phyloP scores from a whole-genome alignment of 2,329 filamentous ascomycete genomes.

The Pseudomassariella vexata region DNA sequence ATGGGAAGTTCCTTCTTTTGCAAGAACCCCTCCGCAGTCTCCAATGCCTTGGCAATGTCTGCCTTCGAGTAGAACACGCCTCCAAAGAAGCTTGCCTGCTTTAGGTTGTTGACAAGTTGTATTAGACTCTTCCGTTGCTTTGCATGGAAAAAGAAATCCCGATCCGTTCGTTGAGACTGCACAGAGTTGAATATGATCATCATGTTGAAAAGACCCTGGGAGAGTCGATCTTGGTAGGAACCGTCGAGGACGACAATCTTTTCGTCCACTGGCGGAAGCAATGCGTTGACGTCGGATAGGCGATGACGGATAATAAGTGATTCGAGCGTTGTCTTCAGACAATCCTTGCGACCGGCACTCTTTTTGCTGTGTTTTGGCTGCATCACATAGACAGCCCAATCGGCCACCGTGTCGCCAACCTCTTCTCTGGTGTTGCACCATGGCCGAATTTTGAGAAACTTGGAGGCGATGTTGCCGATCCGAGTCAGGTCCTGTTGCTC shows the following conservation, averaged over 20 bases:
- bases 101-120: slow-evolving; percentile 68
- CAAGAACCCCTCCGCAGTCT: slow-evolving; percentile 64
- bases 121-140: slow-evolving; percentile 63
- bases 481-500: slow-evolving; percentile 62
- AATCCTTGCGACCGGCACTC: slow-evolving; percentile 52
- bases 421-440: slow-evolving; percentile 61
- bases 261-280: slow-evolving; percentile 67
- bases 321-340: slow-evolving; percentile 65
- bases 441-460: slow-evolving; percentile 71
- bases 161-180: slow-evolving; percentile 76
- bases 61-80: slow-evolving; percentile 67
- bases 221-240: slow-evolving; percentile 77
- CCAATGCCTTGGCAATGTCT: slow-evolving; percentile 59
- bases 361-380: slow-evolving; percentile 45
- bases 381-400: slow-evolving; percentile 71
- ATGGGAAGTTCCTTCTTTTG: slow-evolving; percentile 54
- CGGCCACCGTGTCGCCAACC: slow-evolving; percentile 50
- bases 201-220: slow-evolving; percentile 78
- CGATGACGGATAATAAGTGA: slow-evolving; percentile 77
- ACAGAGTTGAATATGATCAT: slow-evolving; percentile 81
- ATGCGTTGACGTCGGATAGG: slow-evolving; percentile 62
- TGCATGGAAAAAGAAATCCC: slow-evolving; percentile 84
- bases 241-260: slow-evolving; percentile 70
- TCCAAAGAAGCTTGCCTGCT: slow-evolving; percentile 79
- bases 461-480: slow-evolving; percentile 57